Evolutionary conservation across 78 protist species (phyloP).

Genomic region (Emiliania huxleyi): DNA sequence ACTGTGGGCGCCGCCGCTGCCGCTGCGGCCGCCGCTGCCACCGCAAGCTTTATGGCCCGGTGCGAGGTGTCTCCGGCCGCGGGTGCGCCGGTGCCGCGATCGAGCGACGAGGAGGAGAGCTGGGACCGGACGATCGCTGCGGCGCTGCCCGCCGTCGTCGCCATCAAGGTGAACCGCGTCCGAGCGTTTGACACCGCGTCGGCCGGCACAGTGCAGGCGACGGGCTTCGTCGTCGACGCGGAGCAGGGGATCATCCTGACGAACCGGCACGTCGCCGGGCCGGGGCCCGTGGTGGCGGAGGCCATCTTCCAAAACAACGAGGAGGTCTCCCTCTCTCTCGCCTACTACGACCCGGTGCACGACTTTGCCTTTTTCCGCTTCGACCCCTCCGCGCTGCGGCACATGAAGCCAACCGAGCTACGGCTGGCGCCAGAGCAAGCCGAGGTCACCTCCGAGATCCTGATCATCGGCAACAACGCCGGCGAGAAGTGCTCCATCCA

Average conservation of each 20-base stretch:
- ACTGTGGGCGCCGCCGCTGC: too few species aligned
- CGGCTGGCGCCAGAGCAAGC: constrained; percentile 55
- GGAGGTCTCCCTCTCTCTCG: neutral
- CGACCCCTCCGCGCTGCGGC: constrained; percentile 37
- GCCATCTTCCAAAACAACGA: constrained; percentile 23
- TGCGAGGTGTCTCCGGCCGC: too few species aligned
- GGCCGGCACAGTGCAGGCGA: constrained; percentile 41
- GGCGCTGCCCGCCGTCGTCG: constrained; percentile 50
- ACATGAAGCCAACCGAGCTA: constrained; percentile 37
- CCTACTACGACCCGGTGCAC: constrained; percentile 29
- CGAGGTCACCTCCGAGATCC: constrained; percentile 32
- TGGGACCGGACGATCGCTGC: constrained; percentile 27
- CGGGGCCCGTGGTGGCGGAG: constrained; percentile 20
- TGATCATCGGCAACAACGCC: constrained; percentile 65
- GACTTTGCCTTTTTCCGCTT: constrained; percentile 32
- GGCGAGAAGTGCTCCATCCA: constrained; percentile 64
- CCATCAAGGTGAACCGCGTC: constrained; percentile 35
- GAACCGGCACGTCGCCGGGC: constrained; percentile 38
- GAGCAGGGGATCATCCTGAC: constrained; percentile 52
- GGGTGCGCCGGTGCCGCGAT: too few species aligned
- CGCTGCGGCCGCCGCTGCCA: too few species aligned
- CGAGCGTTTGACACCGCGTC: constrained; percentile 47
- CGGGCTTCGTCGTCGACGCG: constrained; percentile 60
- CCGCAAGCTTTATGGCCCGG: too few species aligned
- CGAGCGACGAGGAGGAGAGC: too few species aligned